phyloP scores from a whole-genome alignment of 2,329 filamentous ascomycete genomes.

The Beauveria asiatica region DNA sequence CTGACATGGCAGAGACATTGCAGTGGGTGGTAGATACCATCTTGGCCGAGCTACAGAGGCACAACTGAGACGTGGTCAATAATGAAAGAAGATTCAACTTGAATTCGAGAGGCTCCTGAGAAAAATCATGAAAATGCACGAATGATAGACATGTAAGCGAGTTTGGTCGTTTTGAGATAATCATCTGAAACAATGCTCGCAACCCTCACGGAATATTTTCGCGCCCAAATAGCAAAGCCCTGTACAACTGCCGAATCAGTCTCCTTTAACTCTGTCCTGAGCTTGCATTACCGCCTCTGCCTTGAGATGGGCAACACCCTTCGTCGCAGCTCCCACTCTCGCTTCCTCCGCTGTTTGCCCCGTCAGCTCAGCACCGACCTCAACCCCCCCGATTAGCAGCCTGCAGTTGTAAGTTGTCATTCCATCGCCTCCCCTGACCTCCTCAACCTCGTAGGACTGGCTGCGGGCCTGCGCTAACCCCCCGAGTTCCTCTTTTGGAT shows the following conservation, averaged over 20 bases:
- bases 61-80: constrained; percentile 2
- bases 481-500: constrained; percentile 63
- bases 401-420: constrained; percentile 33
- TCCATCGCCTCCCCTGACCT: constrained; percentile 13
- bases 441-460: constrained; percentile 44
- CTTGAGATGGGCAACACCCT: constrained; percentile 33
- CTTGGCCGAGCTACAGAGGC: constrained; percentile 36
- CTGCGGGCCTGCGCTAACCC: constrained; percentile 41
- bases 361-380: constrained; percentile 36
- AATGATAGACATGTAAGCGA: not conserved
- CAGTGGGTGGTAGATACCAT: constrained; percentile 61
- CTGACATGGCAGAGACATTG: constrained; percentile 53
- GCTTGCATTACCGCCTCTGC: not conserved
- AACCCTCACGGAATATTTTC: not conserved
- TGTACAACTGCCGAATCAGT: not conserved
- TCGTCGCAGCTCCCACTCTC: constrained; percentile 45
- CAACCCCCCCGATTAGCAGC: constrained; percentile 38
- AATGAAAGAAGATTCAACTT: not conserved
- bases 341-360: constrained; percentile 44
- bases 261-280: not conserved
- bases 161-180: not conserved
- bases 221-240: not conserved
- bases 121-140: too few relatives aligned
- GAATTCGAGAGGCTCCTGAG: not conserved
- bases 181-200: not conserved